Conservation (phyloP, 2,329 filamentous ascomycete genomes). For the Epichloe scottii region DNA sequence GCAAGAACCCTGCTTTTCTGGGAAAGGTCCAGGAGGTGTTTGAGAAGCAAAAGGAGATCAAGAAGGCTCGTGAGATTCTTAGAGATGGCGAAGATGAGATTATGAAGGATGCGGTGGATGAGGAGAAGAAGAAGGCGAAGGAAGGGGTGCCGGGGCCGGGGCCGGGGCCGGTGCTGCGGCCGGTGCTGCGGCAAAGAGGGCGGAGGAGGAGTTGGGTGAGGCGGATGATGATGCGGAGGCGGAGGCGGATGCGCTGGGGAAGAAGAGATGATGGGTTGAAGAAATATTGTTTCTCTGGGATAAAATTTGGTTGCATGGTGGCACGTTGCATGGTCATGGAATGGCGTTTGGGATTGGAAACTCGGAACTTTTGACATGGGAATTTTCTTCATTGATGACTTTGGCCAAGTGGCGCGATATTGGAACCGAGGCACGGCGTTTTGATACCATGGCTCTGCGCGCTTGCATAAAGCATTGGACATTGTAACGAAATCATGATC, state of each 20-base stretch:
- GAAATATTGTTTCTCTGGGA: neutral
- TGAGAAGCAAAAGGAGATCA: constrained; percentile 77
- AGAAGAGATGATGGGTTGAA: constrained; percentile 19
- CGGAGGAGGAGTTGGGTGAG: constrained; percentile 39
- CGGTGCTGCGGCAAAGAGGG: constrained; percentile 11
- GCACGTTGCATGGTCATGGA: neutral
- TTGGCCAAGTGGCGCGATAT: neutral
- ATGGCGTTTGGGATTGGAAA: neutral
- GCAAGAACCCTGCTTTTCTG: constrained; percentile 72
- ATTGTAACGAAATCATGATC: neutral
- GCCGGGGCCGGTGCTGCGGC: constrained; percentile 5
- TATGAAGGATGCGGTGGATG: constrained; percentile 37
- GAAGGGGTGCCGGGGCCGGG: neutral
- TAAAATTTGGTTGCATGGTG: neutral
- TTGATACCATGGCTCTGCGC: neutral
- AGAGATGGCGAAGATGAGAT: constrained; percentile 53
- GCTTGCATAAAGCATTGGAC: neutral
- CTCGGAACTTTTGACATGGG: too few relatives aligned
- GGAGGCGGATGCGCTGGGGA: constrained; percentile 27
- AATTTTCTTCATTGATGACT: neutral
- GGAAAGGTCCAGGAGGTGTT: constrained; percentile 84
- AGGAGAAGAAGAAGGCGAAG: constrained; percentile 27
- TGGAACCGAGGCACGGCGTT: neutral
- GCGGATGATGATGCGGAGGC: constrained; percentile 37
- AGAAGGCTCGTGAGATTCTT: constrained; percentile 66